A percentile compares a stretch with the other conserved stretches of the same genome.
Conservation (phyloP, 345 rosid genomes). For the Geranium brycei region DNA sequence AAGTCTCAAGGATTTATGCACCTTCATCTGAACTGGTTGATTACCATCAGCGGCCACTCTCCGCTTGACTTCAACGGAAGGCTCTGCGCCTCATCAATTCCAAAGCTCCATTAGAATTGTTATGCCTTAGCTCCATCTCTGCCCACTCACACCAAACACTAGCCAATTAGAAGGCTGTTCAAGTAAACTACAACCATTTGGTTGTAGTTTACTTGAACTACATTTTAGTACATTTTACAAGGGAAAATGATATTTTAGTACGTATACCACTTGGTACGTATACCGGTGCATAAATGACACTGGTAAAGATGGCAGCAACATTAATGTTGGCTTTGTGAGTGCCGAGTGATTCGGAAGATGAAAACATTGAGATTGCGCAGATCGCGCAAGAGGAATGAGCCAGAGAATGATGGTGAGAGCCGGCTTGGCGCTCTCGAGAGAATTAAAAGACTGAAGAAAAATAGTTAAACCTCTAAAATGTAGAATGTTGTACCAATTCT, state of each 20-base stretch:
- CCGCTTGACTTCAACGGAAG: constrained; percentile 85
- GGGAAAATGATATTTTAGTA: too few relatives aligned
- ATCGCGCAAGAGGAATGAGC: constrained; percentile 53
- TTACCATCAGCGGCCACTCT: constrained; percentile 91
- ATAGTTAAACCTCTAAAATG: neutral
- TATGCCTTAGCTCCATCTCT: constrained; percentile 84
- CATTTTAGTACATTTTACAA: too few relatives aligned
- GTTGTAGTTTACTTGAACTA: constrained; percentile 88
- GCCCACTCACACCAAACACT: constrained; percentile 98
- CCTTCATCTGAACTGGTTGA: constrained; percentile 92
- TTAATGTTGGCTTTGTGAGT: constrained; percentile 71
- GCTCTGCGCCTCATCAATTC: constrained; percentile 92
- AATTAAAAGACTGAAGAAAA: constrained; percentile 54
- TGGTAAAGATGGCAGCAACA: constrained; percentile 34
- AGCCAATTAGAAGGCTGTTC: too few relatives aligned
- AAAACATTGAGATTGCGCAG: constrained; percentile 52
- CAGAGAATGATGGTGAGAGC: constrained; percentile 18
- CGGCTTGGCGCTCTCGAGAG: constrained; percentile 74
- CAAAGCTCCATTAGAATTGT: constrained; percentile 72
- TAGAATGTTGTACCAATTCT: neutral
- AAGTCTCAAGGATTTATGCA: constrained; percentile 76
- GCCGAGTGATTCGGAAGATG: constrained; percentile 67
- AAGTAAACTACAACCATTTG: too few relatives aligned
- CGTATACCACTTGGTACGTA: too few relatives aligned
- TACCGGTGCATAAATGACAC: too few relatives aligned